Evolutionary conservation across 352 stramenopile species (phyloP).

Genomic region (Pythium angustatum): DNA sequence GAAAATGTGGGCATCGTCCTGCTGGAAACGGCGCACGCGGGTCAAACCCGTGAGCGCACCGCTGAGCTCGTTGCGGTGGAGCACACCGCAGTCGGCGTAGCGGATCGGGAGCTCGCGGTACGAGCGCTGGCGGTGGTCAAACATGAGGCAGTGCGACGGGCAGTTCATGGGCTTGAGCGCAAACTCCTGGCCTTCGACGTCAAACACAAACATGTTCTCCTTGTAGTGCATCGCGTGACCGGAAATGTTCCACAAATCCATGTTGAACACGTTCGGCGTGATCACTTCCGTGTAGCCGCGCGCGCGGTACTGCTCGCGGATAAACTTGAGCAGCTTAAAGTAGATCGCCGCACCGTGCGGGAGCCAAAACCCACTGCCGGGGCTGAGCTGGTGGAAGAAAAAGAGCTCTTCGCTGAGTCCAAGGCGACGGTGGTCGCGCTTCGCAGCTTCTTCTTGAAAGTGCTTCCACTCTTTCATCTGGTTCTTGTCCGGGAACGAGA

Average conservation of each 20-base stretch:
- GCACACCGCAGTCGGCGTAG: conserved; percentile 95
- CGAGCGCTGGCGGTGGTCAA: conserved; percentile 95
- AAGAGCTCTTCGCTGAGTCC: conserved; percentile 97
- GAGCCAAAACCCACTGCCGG: conserved; percentile 97
- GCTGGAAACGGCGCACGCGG: conserved; percentile 96
- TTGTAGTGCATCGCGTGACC: conserved; percentile 97
- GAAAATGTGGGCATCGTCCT: conserved; percentile 99
- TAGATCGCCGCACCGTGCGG: conserved; percentile 98
- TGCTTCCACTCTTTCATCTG: conserved; percentile 89
- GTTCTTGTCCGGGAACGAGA: conserved; percentile 92
- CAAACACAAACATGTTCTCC: conserved; percentile 95
- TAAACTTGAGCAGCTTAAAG: conserved; percentile 93
- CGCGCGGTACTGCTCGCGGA: conserved; percentile 82
- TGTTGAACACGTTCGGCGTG: conserved; percentile 97
- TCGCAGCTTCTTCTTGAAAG: conserved; percentile 95
- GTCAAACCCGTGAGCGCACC: conserved; percentile 96
- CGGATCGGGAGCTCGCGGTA: conserved; percentile 96
- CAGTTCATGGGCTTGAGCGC: conserved; percentile 99
- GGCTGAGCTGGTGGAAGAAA: conserved; percentile 94
- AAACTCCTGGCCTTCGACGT: conserved; percentile 84
- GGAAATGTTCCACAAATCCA: conserved; percentile 97
- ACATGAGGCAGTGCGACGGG: conserved; percentile 97
- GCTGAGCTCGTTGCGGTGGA: conserved; percentile 95
- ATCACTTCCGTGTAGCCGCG: conserved; percentile 97
- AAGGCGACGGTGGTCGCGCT: conserved; percentile 94